These are phyloP conservation scores for Striga asiatica DNA, from an alignment of 257 asterid species.

Conservation along the genomic window DNA sequence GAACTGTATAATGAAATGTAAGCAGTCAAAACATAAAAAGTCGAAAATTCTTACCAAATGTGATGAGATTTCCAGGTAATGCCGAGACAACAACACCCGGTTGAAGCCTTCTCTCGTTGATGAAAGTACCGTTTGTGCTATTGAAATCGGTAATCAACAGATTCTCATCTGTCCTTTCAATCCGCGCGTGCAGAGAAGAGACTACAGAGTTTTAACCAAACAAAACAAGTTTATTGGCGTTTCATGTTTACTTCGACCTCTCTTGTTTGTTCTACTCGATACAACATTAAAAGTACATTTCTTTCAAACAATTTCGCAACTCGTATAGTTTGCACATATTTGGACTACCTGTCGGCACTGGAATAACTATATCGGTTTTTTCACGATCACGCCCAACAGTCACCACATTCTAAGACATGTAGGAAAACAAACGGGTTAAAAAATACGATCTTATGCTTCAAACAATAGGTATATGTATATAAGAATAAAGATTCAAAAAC, in stretches of 20 bases:
- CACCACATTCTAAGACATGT: conserved; percentile 27
- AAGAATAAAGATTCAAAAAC: neutral
- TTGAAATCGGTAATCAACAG: conserved; percentile 54
- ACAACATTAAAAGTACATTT: too few relatives aligned
- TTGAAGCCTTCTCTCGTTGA: conserved; percentile 42
- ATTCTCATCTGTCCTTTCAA: conserved; percentile 36
- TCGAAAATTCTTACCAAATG: too few relatives aligned
- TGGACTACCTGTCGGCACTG: conserved; percentile 44
- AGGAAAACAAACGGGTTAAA: too few relatives aligned
- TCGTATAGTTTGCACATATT: too few relatives aligned
- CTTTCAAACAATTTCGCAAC: too few relatives aligned
- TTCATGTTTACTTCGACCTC: too few relatives aligned
- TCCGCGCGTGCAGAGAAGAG: conserved; percentile 47
- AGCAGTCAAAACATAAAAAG: too few relatives aligned
- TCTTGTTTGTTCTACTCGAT: too few relatives aligned
- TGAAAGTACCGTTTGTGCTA: conserved; percentile 68
- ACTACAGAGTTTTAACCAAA: conserved; percentile 18
- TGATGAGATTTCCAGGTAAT: conserved; percentile 39
- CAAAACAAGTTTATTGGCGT: neutral
- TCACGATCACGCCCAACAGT: conserved; percentile 45
- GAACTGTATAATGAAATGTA: neutral
- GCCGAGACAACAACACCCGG: conserved; percentile 51
- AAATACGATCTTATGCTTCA: neutral
- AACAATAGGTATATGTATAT: neutral
- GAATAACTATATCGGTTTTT: conserved; percentile 44